These are phyloP conservation scores for Carex kokanica DNA, from an alignment of 176 grass and related monocot species.

Conservation along the genomic window DNA sequence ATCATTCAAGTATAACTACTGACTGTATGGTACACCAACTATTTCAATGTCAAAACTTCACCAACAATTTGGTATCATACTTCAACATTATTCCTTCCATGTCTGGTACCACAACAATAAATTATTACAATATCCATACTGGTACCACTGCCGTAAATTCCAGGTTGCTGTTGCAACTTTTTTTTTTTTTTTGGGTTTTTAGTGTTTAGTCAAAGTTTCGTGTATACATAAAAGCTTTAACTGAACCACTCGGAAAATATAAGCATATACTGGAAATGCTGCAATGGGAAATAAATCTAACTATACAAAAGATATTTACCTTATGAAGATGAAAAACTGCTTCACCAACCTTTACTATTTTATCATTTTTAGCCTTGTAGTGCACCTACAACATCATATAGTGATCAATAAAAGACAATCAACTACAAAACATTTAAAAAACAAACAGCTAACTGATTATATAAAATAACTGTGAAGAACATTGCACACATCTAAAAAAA, in stretches of 20 bases:
- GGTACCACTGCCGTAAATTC: no score
- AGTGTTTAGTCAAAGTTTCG: neutral
- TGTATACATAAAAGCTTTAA: neutral
- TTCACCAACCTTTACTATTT: constrained; percentile 50
- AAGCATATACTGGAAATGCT: neutral
- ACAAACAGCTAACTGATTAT: neutral
- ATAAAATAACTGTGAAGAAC: constrained; percentile 4
- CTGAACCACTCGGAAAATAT: neutral
- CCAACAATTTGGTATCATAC: neutral
- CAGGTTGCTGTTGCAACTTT: neutral
- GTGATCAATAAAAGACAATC: constrained; percentile 13
- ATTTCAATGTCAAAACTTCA: neutral
- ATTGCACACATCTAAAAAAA: no score
- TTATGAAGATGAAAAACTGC: constrained; percentile 85
- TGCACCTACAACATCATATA: constrained; percentile 54
- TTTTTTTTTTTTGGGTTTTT: neutral
- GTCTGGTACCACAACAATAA: neutral
- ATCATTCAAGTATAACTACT: neutral
- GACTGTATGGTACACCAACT: neutral
- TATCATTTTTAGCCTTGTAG: constrained; percentile 86
- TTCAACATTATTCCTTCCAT: constrained; percentile 14
- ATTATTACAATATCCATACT: no score
- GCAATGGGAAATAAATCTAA: neutral
- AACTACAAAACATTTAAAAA: neutral
- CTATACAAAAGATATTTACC: constrained; percentile 40